These are phyloP conservation scores for Phytophthora crassamura DNA, from an alignment of 352 stramenopile genomes.

Conservation along the genomic window DNA sequence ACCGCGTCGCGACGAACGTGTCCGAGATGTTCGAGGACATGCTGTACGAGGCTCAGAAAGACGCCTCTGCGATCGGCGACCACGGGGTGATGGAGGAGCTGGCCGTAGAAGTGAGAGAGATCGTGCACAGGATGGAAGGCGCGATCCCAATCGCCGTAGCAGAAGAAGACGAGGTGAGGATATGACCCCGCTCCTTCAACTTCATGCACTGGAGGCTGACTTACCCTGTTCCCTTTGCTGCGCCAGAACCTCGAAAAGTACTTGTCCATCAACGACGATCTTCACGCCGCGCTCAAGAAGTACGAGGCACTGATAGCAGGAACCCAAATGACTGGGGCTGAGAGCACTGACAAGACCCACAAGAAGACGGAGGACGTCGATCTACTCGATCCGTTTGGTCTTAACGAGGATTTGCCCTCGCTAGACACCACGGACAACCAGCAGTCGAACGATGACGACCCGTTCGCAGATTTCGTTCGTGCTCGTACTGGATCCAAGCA, in stretches of 20 bases:
- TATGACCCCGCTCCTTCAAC: not conserved
- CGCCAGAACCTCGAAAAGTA: conserved; percentile 67
- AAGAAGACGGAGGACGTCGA: conserved; percentile 22
- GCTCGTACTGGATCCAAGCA: conserved; percentile 38
- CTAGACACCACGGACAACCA: conserved; percentile 43
- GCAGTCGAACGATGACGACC: conserved; percentile 51
- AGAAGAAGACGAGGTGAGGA: conserved; percentile 54
- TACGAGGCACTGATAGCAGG: conserved; percentile 52
- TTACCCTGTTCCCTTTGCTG: conserved; percentile 3
- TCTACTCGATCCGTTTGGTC: conserved; percentile 39
- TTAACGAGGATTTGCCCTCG: conserved; percentile 15
- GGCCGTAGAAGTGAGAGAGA: conserved; percentile 60
- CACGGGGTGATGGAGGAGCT: conserved; percentile 79
- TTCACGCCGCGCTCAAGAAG: conserved; percentile 63
- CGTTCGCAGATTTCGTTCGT: conserved; percentile 70
- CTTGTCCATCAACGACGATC: conserved; percentile 71
- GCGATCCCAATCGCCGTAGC: conserved; percentile 68
- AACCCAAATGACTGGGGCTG: conserved; percentile 34
- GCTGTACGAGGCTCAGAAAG: conserved; percentile 70
- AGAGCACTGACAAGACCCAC: conserved; percentile 7
- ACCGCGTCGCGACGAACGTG: conserved; percentile 70
- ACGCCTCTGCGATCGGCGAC: conserved; percentile 44
- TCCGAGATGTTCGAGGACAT: conserved; percentile 88
- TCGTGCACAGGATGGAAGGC: conserved; percentile 65
- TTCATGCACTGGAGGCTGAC: not conserved